These are phyloP conservation scores for Gautieria morchelliformis DNA, from an alignment of 768 basidiomycete species.

Conservation along the genomic window DNA sequence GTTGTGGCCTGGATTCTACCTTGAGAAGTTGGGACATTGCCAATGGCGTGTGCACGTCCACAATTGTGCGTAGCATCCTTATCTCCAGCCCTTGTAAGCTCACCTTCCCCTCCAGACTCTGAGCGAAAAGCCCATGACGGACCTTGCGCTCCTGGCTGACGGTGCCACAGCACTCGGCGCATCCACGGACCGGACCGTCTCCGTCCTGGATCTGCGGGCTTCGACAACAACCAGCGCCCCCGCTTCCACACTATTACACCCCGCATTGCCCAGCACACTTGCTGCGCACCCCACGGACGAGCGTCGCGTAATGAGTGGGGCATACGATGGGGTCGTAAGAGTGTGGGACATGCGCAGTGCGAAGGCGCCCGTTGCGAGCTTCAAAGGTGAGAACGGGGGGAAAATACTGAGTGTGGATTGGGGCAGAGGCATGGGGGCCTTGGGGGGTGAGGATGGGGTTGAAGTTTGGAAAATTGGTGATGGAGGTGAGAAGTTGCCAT, in stretches of 20 bases:
- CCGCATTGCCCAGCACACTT: conserved; percentile 62
- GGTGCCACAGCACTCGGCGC: conserved; percentile 44
- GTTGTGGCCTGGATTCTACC: conserved; percentile 85
- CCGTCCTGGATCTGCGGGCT: conserved; percentile 55
- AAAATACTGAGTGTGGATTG: conserved; percentile 56
- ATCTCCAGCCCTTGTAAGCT: background rate
- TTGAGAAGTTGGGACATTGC: conserved; percentile 84
- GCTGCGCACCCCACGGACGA: conserved; percentile 20
- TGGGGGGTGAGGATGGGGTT: conserved; percentile 58
- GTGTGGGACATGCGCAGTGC: conserved; percentile 73
- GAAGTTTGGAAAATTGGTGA: conserved; percentile 53
- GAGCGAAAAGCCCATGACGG: conserved; percentile 67
- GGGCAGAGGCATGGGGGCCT: conserved; percentile 42
- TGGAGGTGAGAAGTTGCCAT: conserved; percentile 8
- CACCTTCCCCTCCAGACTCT: conserved; percentile 35
- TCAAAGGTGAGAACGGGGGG: conserved; percentile 43
- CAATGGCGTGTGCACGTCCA: conserved; percentile 57
- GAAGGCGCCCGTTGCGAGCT: conserved; percentile 52
- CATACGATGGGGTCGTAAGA: conserved; percentile 69
- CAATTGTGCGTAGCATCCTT: conserved; percentile 43
- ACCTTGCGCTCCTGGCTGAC: conserved; percentile 38
- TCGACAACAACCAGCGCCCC: conserved; percentile 27
- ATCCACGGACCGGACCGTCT: conserved; percentile 68
- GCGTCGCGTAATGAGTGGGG: conserved; percentile 40
- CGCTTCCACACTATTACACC: conserved; percentile 41